Base-by-base conservation (phyloP, 768 basidiomycete genomes). In the Scleroderma bovista region DNA sequence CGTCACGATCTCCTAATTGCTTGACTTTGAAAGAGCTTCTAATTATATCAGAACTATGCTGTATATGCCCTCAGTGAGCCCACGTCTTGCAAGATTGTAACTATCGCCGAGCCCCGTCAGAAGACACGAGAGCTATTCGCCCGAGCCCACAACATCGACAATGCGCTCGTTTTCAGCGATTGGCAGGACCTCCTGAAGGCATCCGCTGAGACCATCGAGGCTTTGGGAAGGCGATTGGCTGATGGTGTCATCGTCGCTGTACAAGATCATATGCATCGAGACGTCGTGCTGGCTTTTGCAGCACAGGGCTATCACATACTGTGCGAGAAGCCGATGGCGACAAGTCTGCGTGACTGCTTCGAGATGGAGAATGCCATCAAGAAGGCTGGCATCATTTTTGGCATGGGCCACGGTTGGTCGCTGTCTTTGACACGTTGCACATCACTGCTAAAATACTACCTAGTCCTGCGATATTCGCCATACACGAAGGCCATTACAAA, bases 301-400 rank as follows among this genome's bases (percentile, higher is more conserved):
- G 75, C 73, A 37, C 88, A 89, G 59, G 88, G 89, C 1, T 93
- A 93, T 60, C 84, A 92, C 57, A 88, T 94, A 49, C 74, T 94
- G 19, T 93, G 92, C 66, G 92, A 94, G 75, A 94, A 94, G 63
- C 92, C 92, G 0, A 89, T 94, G 86, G 88, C 90, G 1, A 92
- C 87, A 4, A 78, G 65, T 47, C 58, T 86, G 33, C 72, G 76
- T 47, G 88, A 88, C 54, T 88, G 91, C 51, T 62, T 93, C 44
- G 74, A 72, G 63, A 93, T 93, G 74, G 82, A 88, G 54, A 70
- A 72, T 29, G 86, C 81, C 0, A 75, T 93, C 26, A 82, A 79
- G 65, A 75, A 81, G 31, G 77, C 84, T 2, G 80, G 79, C 1
- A 73, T 80, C 37, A 84, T 93, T 55, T 93, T 92, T 70, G 92